These are phyloP conservation scores for Termitomyces sp. DNA, from an alignment of 768 basidiomycete genomes.

Conservation along the genomic window DNA sequence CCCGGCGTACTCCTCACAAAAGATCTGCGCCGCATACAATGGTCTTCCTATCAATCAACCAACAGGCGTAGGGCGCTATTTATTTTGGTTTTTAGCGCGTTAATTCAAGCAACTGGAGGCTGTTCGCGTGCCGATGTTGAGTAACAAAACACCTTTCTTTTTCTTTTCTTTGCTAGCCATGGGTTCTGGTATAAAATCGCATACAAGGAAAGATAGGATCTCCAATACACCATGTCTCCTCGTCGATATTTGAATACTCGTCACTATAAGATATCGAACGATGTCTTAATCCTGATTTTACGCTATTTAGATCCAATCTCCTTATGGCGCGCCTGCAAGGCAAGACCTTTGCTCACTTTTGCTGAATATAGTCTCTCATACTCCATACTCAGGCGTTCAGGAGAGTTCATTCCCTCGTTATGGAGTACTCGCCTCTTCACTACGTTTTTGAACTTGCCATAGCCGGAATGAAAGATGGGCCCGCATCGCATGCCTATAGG, in stretches of 20 bases:
- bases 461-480: constrained; percentile 52
- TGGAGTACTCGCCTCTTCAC: constrained; percentile 46
- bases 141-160: constrained; percentile 42
- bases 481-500: constrained; percentile 35
- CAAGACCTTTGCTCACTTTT: constrained; percentile 18
- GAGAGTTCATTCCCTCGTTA: constrained; percentile 42
- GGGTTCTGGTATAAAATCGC: constrained; percentile 47
- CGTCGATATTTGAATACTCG: constrained; percentile 41
- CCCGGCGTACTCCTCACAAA: constrained; percentile 44
- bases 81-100: constrained; percentile 39
- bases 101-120: constrained; percentile 42
- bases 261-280: constrained; percentile 50
- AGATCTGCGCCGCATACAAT: constrained; percentile 46
- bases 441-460: constrained; percentile 51
- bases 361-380: background rate
- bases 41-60: constrained; percentile 48
- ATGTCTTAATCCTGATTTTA: constrained; percentile 49
- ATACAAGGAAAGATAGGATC: constrained; percentile 26
- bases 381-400: constrained; percentile 39
- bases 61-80: constrained; percentile 37
- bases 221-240: constrained; percentile 43
- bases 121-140: constrained; percentile 39
- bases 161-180: constrained; percentile 38
- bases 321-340: constrained; percentile 48
- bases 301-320: constrained; percentile 48